Conservation (phyloP, 345 rosid genomes). For the Cochlearia excelsa region DNA sequence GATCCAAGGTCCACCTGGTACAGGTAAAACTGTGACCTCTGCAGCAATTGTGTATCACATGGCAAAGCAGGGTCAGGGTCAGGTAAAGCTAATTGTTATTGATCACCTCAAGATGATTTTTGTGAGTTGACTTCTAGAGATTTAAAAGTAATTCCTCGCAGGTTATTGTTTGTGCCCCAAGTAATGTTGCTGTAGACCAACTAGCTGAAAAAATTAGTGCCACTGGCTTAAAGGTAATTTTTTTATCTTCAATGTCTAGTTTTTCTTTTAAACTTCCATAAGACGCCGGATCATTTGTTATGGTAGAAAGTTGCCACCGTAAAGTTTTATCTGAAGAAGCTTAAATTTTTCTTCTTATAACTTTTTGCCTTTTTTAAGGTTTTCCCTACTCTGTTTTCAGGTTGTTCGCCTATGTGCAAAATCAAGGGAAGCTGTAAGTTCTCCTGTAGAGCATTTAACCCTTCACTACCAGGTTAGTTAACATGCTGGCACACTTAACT, state of each 20-base stretch:
- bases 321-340: constrained; percentile 8
- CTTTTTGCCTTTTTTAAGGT: not conserved
- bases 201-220: constrained; percentile 99
- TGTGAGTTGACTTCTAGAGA: constrained; percentile 4
- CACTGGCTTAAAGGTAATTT: constrained; percentile 84
- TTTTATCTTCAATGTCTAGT: not conserved
- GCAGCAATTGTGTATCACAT: constrained; percentile 99
- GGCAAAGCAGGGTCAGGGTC: constrained; percentile 99
- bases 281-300: constrained; percentile 1
- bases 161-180: constrained; percentile 99
- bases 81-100: constrained; percentile 42
- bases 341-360: not conserved
- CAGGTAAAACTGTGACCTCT: constrained; percentile 99
- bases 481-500: constrained; percentile 8
- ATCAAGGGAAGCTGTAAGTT: constrained; percentile 98
- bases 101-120: constrained; percentile 3
- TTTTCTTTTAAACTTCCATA: not conserved
- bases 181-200: constrained; percentile 99
- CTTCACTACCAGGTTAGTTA: constrained; percentile 94
- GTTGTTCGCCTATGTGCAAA: constrained; percentile 99
- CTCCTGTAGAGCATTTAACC: constrained; percentile 98
- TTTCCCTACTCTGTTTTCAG: constrained; percentile 38
- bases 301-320: constrained; percentile 17
- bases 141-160: constrained; percentile 27
- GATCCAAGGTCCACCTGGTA: constrained; percentile 99